Evolutionary conservation across 129 eudicot genomes (phyloP).

Genomic region (Lactuca sativa): DNA sequence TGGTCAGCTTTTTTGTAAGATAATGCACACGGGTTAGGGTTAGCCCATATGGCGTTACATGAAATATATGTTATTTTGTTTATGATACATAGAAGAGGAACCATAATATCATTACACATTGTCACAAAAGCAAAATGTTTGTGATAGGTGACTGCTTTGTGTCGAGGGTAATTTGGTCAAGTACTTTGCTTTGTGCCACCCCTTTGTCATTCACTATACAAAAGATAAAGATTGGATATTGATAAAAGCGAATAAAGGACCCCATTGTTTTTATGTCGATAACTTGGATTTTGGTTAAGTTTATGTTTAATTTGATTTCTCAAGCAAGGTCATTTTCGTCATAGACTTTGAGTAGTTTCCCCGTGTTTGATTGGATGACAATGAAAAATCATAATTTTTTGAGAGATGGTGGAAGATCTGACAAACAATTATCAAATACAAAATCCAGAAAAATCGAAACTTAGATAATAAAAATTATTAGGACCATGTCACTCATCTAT

Average conservation of each 20-base stretch:
- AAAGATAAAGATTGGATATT: slow-evolving; percentile 34
- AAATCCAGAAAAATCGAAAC: too few species aligned
- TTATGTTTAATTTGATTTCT: too few species aligned
- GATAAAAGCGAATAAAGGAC: slow-evolving; percentile 45
- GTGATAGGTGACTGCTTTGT: not conserved
- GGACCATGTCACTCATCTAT: too few species aligned
- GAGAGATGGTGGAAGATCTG: too few species aligned
- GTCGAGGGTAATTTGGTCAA: slow-evolving; percentile 67
- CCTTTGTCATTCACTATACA: slow-evolving; percentile 57
- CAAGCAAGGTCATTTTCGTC: slow-evolving; percentile 51
- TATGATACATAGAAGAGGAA: slow-evolving; percentile 28
- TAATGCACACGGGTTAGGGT: slow-evolving; percentile 26
- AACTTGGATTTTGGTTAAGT: slow-evolving; percentile 45
- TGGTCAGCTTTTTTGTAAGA: slow-evolving; percentile 48
- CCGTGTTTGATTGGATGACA: slow-evolving; percentile 65
- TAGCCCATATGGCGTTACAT: slow-evolving; percentile 16
- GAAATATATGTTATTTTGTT: slow-evolving; percentile 21
- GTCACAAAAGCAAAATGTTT: slow-evolving; percentile 11
- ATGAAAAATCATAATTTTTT: slow-evolving; percentile 29
- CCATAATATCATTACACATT: slow-evolving; percentile 19
- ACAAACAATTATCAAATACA: too few species aligned
- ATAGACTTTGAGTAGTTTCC: slow-evolving; percentile 58
- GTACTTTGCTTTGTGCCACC: slow-evolving; percentile 56
- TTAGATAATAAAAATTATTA: too few species aligned
- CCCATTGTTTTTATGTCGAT: slow-evolving; percentile 58